Conservation (phyloP, 257 asterid genomes). For the Solanum virginianum region DNA sequence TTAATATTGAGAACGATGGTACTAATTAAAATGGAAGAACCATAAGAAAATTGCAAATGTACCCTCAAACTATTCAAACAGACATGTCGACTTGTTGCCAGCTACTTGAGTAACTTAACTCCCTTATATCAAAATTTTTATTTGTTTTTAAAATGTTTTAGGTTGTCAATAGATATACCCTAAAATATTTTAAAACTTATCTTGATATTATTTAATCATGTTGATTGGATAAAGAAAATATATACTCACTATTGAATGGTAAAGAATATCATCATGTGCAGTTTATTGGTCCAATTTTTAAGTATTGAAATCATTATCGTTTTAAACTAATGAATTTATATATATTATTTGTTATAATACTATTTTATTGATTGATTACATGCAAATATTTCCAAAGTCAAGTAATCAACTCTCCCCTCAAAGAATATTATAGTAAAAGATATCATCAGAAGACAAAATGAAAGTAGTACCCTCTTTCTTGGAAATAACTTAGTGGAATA, state of each 20-base stretch:
- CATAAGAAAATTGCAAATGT: no score
- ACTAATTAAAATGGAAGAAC: no score
- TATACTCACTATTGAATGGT: neutral
- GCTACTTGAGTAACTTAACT: no score
- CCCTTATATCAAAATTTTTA: no score
- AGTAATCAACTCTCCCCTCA: neutral
- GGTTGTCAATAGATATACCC: no score
- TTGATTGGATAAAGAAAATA: no score
- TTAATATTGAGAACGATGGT: no score
- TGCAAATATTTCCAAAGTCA: neutral
- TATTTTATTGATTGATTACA: neutral
- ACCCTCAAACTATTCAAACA: no score
- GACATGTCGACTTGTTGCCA: no score
- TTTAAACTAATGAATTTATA: neutral
- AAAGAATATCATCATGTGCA: neutral
- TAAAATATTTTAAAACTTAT: no score
- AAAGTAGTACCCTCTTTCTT: neutral
- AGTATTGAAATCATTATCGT: neutral
- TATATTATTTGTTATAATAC: neutral
- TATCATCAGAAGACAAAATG: neutral
- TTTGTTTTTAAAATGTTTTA: no score
- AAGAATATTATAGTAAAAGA: neutral
- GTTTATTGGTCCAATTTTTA: neutral
- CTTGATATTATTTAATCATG: no score
- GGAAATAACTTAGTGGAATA: neutral